Evolutionary conservation across 495 filamentous ascomycete genomes (phyloP), one percentile per base, ranked within the genome.

Genomic region (Corynascus novoguineensis): DNA sequence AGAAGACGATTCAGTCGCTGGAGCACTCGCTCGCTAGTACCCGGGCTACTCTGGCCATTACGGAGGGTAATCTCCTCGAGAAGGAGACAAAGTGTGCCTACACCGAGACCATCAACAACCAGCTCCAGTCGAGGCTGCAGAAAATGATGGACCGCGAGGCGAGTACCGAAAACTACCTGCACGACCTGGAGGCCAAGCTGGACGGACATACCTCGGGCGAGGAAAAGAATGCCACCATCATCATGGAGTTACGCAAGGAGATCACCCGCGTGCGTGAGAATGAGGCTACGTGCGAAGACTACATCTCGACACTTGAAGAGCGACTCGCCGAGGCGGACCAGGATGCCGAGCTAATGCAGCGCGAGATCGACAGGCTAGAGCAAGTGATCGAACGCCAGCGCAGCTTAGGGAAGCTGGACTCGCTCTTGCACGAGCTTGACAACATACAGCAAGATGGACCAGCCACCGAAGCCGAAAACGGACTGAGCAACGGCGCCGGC

Each of bases 221-320:
- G 64, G 95, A 97, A 68, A 90, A 91, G 73, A 93, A 92, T 62
- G 80, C 84, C 15, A 82, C 88, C 9, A 86, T 96, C 53, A 84
- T 97, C 28, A 73, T 82, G 44, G 91, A 97, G 71, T 74, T 99
- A 52, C 88, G 90, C 44, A 96, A 95, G 65, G 93, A 99, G 71
- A 86, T 97, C 51, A 78, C 83, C 14, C 83, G 92, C n/a, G 81
- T 90, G 41, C 88, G 92, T 14, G 95, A 96, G 52, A 96, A 88
- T 65, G 93, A 99, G 73, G 79, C 85, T 21, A 82, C 84, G 52
- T 87, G 82, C 62, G 93, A 99, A 65, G 92, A 97, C 52, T 99
- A 99, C 66, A 97, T 99, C 46, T 92, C 93, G 4, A 97, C 92
- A 2, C 76, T 99, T 32, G 93, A 99, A 71, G 93, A 97, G 70